Evolutionary conservation across 2,329 filamentous ascomycete genomes (phyloP).

Genomic region (Colletotrichum destructivum): DNA sequence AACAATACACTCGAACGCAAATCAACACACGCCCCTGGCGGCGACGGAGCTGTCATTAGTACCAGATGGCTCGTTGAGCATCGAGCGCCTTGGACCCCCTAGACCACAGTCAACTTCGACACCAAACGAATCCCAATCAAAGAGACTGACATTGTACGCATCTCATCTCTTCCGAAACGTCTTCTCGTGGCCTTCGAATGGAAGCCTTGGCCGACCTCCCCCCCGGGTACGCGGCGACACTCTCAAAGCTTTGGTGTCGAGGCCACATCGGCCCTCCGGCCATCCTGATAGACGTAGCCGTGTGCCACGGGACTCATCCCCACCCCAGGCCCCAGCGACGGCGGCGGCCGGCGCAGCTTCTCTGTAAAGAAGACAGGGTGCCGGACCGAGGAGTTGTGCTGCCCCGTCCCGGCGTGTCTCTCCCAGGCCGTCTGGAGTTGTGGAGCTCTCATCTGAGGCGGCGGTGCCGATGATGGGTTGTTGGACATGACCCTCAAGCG

Average conservation of each 20-base stretch:
- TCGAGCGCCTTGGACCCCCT: neutral
- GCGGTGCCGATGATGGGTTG: neutral
- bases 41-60: neutral
- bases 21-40: neutral
- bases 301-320: constrained; percentile 67
- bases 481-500: neutral
- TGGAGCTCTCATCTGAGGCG: neutral
- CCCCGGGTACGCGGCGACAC: too few relatives aligned
- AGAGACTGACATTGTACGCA: neutral
- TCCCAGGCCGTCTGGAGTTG: constrained; percentile 48
- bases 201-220: too few relatives aligned
- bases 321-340: constrained; percentile 47
- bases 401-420: constrained; percentile 43
- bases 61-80: neutral
- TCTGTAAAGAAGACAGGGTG: constrained; percentile 86
- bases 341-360: constrained; percentile 70
- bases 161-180: neutral
- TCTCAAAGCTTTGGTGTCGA: constrained; percentile 57
- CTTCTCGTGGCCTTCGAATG: neutral
- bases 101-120: neutral
- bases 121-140: neutral
- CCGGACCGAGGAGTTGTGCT: constrained; percentile 70
- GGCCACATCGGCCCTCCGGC: constrained; percentile 48
- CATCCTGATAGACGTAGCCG: constrained; percentile 73
- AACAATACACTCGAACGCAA: neutral